Evolutionary conservation across 139 green algal genomes (phyloP), one percentile per base, ranked within the genome.

Genomic region (Microglena sp.): DNA sequence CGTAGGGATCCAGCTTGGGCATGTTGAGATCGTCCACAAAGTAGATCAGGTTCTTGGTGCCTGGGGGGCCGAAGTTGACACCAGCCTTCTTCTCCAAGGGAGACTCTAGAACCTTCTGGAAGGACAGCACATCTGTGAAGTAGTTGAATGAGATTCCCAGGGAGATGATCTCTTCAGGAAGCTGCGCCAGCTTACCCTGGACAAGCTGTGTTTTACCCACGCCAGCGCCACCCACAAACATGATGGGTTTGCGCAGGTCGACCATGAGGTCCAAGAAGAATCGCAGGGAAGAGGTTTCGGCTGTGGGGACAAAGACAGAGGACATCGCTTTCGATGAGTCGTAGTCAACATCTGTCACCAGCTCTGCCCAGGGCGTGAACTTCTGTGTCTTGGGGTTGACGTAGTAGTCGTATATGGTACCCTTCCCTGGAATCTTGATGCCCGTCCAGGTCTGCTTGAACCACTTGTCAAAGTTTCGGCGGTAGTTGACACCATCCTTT

Each of bases 1-100:
- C 89, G 60, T 95, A 95, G 2, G 77, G 54, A 67, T 95, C 89
- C 62, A 95, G 82, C 74, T 88, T 87, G 27, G 89, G 87, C 86
- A 92, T 91, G 84, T 94, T 94, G 18, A 95, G 67, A 64, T 94
- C 87, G 50, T 95, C 89, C 44, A 94, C 80, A 75, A 95, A 93
- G 82, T 95, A 95, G 69, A 94, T 85, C 40, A 93, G 84, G 63
- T 82, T 77, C 73, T 92, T 91, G 46, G 77, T 88, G 65, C 87
- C 89, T 1, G 89, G 89, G 1, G 89, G 87, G 4, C 82, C 89
- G 69, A 87, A 94, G 72, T 90, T 92, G 28, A 89, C 84, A 32
- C 87, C 89, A 21, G 83, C 86, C 84, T 94, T 94, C 84, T 95
- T 95, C 79, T 95, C 89, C 45, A 95, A 79, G 26, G 82, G 79